Evolutionary conservation across 2,329 filamentous ascomycete genomes (phyloP).

Genomic region (Aspergillus sp.): DNA sequence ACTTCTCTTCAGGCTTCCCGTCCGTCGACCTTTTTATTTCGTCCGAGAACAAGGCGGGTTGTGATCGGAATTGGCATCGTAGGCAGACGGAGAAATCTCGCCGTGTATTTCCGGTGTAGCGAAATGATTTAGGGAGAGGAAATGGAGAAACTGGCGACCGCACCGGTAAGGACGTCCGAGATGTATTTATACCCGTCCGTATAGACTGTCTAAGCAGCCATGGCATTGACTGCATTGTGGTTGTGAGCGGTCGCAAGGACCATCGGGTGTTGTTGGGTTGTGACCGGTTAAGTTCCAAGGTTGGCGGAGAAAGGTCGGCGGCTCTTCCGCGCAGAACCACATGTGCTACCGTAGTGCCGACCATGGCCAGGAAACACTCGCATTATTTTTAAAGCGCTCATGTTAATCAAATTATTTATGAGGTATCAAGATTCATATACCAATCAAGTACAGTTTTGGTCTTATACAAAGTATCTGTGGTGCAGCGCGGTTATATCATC

Average conservation of each 20-base stretch:
- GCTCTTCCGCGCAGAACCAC: constrained; percentile 2
- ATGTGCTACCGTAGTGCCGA: neutral
- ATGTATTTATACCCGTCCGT: constrained; percentile 26
- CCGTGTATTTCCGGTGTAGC: constrained; percentile 20
- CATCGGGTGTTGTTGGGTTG: constrained; percentile 16
- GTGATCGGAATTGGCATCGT: constrained; percentile 42
- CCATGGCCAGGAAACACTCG: too few species aligned
- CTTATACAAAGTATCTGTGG: neutral
- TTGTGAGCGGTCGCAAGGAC: constrained; percentile 19
- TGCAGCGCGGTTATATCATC: neutral
- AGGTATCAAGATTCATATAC: neutral
- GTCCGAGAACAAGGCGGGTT: constrained; percentile 26
- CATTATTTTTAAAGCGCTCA: too few species aligned
- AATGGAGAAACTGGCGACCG: constrained; percentile 24
- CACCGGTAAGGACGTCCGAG: constrained; percentile 22
- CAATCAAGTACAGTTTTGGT: neutral
- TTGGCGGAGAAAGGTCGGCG: constrained; percentile 9
- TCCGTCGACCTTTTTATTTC: constrained; percentile 16
- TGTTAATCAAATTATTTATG: too few species aligned
- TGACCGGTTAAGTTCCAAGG: constrained; percentile 5
- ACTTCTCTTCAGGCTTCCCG: constrained; percentile 11
- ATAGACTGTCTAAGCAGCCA: constrained; percentile 41
- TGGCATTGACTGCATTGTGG: constrained; percentile 43
- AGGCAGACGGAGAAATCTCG: constrained; percentile 42
- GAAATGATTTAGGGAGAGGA: constrained; percentile 21